Base-by-base conservation (phyloP, 192 early-diverging fungal species). In the Coemansia erecta region DNA sequence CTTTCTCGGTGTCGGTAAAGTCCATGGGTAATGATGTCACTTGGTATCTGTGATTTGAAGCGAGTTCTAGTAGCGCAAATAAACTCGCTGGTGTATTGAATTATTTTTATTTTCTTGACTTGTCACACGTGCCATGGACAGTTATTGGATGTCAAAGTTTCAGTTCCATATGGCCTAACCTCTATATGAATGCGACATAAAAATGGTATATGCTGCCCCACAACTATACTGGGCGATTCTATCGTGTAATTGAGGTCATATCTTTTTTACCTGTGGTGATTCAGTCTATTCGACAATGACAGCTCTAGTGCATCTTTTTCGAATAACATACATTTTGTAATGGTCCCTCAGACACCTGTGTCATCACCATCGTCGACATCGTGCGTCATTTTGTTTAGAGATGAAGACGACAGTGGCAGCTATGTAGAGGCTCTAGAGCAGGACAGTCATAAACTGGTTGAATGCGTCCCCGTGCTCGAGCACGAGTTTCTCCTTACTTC, bases 301-400 rank as follows among this genome's bases (percentile, higher is more conserved):
- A 6, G 9, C 19, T 48, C 3, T 12, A 52, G 13, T 52, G 11
- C 14, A 12, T 17, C 31, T 17, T 52, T 52, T 13, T 31, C 15
- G 9, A 33, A 11, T 53, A 53, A 2, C 31, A 33, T 31, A 23
- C 4, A 1, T 33, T 33, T 50, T n/a, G 58, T 21, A 15, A 43
- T 37, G 35, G 35, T 11, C 10, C 1, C 35, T 7, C 35, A 37
- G 35, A 9, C 17, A 53, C 24, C 19, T 33, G 12, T 6, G 13
- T 18, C n/a, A 40, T 19, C n/a, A 7, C 3, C 10, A 23, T 37
- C 33, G 24, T 17, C n/a, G 31, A 13, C 22, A 37, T 41, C 56
- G 14, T 43, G 63, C 4, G 75, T 64, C 9, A 52, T 78, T 21
- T 50, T 78, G 44, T 72, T 78, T 45, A 42, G 75, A 28, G 24